Evolutionary conservation across 371 early-diverging fungal genomes (phyloP), one percentile per base, ranked within the genome.

Genomic region (Basidiobolus meristosporus): DNA sequence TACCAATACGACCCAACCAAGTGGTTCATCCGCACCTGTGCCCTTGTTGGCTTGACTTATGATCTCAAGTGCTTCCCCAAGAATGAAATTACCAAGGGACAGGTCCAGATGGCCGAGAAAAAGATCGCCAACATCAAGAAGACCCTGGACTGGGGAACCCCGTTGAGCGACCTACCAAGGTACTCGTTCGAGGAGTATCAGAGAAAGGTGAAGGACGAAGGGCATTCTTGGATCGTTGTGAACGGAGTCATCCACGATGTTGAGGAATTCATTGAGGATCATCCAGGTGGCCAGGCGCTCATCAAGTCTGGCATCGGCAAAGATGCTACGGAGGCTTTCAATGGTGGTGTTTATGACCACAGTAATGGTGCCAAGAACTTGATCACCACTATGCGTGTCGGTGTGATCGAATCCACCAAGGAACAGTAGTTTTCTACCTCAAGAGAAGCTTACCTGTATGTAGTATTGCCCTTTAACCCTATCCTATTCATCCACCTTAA

Each of bases 181-280:
- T 66, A 59, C 42, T 70, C 76, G 1, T 77, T 70, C 61, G 72
- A 75, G 21, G 83, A 87, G 52, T 83, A 65, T 58, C 62, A 39
- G 30, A 14, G 34, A 10, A 36, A 41, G n/a, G 31, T 19, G 19
- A n/a, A n/a, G 71, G 49, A 63, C 38, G 70, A 74, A 50, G 63
- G 71, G 42, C 21, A 26, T 17, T 30, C 29, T 29, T 84, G 88
- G 70, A 63, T 93, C 31, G 56, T 92, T 45, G 70, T 95, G 36
- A 84, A 85, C 45, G 80, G 80, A 29, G 60, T 76, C 36, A 68
- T 92, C 28, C 89, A 90, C 53, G 90, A 95, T 55, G 80, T 95
- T 34, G 65, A 64, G 38, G 50, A 78, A 26, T 92, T 92, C 55
- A 73, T 83, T 49, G 62, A 77, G 26, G 72, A 85, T 31, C 92